Conservation (phyloP, 345 rosid genomes). For the Alliaria petiolata region DNA sequence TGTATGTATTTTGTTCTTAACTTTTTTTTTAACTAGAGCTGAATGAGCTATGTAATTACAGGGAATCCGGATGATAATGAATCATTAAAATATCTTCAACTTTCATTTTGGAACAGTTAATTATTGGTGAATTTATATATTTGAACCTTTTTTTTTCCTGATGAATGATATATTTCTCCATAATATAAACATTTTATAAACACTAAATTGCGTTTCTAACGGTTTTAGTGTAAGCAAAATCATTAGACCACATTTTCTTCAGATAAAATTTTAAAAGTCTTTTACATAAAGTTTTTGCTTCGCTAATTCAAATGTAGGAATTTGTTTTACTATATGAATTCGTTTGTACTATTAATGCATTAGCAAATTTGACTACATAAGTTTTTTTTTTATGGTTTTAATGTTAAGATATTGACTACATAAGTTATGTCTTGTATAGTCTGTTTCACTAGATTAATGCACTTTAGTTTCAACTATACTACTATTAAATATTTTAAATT, state of each 20-base stretch:
- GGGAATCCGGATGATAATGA: neutral
- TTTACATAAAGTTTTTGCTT: neutral
- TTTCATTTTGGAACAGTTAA: neutral
- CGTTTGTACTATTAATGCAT: neutral
- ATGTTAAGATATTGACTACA: too few species aligned
- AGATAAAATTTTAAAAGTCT: neutral
- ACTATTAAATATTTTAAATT: neutral
- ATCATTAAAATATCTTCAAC: neutral
- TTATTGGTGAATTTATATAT: neutral
- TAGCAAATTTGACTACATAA: too few species aligned
- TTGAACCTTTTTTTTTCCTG: neutral
- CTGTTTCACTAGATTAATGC: neutral
- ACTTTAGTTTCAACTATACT: neutral
- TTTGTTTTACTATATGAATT: neutral
- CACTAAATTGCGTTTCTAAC: neutral
- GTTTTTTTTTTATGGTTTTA: too few species aligned
- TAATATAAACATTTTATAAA: neutral
- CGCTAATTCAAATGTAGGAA: neutral
- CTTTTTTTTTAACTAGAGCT: neutral
- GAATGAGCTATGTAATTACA: neutral
- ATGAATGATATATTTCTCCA: neutral
- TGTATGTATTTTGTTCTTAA: neutral
- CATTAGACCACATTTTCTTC: neutral
- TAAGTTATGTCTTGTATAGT: neutral
- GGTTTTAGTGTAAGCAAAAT: neutral